These are phyloP conservation scores for Diaporthe helianthi DNA, from an alignment of 2,329 filamentous ascomycete genomes.

Conservation along the genomic window DNA sequence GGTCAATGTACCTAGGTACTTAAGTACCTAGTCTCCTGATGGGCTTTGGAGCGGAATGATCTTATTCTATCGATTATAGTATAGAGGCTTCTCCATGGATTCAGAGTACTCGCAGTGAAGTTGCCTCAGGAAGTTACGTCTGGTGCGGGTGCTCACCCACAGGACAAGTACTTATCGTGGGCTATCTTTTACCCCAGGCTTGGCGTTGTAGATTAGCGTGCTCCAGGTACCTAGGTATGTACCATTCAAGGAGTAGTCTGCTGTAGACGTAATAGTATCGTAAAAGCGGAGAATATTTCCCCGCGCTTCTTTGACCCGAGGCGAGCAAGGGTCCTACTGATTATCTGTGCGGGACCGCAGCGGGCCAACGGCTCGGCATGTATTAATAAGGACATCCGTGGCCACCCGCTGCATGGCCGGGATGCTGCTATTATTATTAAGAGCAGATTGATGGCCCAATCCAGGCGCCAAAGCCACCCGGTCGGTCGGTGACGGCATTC, in stretches of 20 bases:
- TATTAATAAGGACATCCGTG: slow-evolving; percentile 31
- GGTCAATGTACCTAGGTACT: slow-evolving; percentile 4
- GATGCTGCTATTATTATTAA: background rate
- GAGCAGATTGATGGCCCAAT: slow-evolving; percentile 18
- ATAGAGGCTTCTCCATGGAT: no score
- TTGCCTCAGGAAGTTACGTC: no score
- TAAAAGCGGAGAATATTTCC: slow-evolving; percentile 17
- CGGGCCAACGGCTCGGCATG: slow-evolving; percentile 34
- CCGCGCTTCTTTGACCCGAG: slow-evolving; percentile 21
- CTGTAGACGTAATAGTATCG: no score
- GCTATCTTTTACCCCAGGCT: slow-evolving; percentile 21
- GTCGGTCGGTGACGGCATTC: slow-evolving; percentile 30
- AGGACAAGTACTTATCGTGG: no score
- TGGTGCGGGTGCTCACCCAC: no score
- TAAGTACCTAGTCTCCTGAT: background rate
- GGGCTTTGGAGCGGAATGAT: background rate
- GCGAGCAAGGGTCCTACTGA: slow-evolving; percentile 1
- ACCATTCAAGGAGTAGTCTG: no score
- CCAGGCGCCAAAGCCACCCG: slow-evolving; percentile 8
- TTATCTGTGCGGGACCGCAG: slow-evolving; percentile 27
- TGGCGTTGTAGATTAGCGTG: background rate
- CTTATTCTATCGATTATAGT: background rate
- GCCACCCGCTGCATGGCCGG: background rate
- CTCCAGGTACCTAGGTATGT: no score
- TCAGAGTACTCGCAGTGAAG: no score